Evolutionary conservation across 495 filamentous ascomycete genomes (phyloP).

Genomic region (Jackrogersella multiformis): DNA sequence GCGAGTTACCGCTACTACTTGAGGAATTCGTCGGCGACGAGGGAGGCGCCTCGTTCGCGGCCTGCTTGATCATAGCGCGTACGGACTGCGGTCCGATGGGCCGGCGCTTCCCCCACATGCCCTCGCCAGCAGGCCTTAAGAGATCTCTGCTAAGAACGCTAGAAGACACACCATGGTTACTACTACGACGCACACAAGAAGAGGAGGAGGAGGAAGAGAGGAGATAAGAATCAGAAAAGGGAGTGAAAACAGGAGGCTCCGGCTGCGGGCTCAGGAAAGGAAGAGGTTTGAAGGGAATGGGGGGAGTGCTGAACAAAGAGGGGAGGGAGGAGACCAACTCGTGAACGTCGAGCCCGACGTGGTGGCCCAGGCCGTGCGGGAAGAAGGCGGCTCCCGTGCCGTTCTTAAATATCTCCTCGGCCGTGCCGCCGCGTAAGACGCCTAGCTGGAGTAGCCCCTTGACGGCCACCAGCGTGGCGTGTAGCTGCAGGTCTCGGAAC

Average conservation of each 20-base stretch:
- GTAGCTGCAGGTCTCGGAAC: slow-evolving; percentile 73
- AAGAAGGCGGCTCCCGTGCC: slow-evolving; percentile 84
- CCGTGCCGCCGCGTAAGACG: slow-evolving; percentile 66
- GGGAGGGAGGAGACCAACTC: slow-evolving; percentile 56
- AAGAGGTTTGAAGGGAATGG: slow-evolving; percentile 22
- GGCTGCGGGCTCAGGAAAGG: slow-evolving; percentile 10
- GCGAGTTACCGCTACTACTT: slow-evolving; percentile 5
- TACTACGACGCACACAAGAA: not conserved
- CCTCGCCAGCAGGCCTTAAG: slow-evolving; percentile 43
- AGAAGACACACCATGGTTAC: slow-evolving; percentile 20
- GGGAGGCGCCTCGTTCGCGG: slow-evolving; percentile 20
- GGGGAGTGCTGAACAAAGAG: slow-evolving; percentile 5
- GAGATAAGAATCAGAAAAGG: no score
- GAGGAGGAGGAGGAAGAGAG: no score
- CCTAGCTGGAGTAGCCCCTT: slow-evolving; percentile 75
- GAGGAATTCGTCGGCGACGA: slow-evolving; percentile 1
- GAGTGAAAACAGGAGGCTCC: not conserved
- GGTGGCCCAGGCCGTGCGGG: slow-evolving; percentile 90
- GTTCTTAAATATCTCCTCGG: slow-evolving; percentile 69
- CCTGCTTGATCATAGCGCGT: slow-evolving; percentile 48
- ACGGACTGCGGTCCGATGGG: slow-evolving; percentile 45
- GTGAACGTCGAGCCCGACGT: slow-evolving; percentile 90
- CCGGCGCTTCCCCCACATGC: slow-evolving; percentile 46
- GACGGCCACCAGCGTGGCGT: slow-evolving; percentile 77
- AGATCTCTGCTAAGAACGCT: slow-evolving; percentile 47